Evolutionary conservation across 257 asterid species (phyloP).

Genomic region (Petunia secreta): DNA sequence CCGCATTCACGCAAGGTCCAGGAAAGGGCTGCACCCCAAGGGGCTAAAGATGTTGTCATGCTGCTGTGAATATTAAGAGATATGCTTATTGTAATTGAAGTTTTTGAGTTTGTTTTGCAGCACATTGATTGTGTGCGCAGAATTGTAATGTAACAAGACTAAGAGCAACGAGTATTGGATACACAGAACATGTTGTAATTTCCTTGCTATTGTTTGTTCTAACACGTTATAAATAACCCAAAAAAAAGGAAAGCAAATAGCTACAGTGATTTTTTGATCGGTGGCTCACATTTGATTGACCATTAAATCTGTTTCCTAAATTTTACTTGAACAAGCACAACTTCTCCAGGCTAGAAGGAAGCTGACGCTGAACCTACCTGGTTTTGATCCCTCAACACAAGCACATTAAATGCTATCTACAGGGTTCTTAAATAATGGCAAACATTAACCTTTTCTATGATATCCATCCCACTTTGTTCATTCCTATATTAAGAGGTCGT

Average conservation of each 20-base stretch:
- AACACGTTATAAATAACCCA: not conserved
- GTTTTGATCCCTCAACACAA: not conserved
- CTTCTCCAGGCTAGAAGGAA: not conserved
- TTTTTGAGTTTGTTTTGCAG: too few relatives aligned
- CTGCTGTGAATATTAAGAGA: conserved; percentile 49
- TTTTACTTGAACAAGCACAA: conserved; percentile 1
- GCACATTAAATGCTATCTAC: not conserved
- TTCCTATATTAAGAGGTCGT: not conserved
- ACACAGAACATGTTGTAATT: too few relatives aligned
- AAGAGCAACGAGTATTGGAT: too few relatives aligned
- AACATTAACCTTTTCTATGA: not conserved
- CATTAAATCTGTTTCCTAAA: not conserved
- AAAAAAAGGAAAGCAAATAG: not conserved
- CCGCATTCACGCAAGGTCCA: too few relatives aligned
- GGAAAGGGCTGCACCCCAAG: conserved; percentile 62
- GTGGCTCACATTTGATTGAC: not conserved
- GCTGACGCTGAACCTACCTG: not conserved
- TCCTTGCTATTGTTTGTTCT: not conserved
- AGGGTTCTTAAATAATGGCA: not conserved
- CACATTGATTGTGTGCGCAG: too few relatives aligned
- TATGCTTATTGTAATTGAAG: conserved; percentile 53
- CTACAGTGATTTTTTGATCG: not conserved
- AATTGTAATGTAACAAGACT: too few relatives aligned
- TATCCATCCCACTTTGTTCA: not conserved
- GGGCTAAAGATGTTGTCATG: conserved; percentile 37